Percentiles rank a stretch among this genome's conserved stretches.
phyloP scores from a whole-genome alignment of 2,329 filamentous ascomycete genomes.

The Sordariomycetes sp. region DNA sequence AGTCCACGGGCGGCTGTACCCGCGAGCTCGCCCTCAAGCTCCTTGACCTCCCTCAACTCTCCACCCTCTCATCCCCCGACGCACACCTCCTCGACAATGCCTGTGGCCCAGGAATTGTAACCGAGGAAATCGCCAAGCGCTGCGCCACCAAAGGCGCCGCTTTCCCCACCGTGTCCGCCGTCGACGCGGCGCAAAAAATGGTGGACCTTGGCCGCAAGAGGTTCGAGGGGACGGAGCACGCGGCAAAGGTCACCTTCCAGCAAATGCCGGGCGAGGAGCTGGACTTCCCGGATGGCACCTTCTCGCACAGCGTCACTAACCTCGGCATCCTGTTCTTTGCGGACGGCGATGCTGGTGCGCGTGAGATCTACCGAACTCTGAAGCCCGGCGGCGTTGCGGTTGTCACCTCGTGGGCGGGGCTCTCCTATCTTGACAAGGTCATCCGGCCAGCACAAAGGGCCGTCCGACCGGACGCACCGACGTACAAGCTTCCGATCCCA shows the following conservation, averaged over 20 bases:
- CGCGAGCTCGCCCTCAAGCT: conserved; percentile 8
- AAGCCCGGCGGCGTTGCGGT: conserved; percentile 19
- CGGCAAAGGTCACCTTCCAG: not conserved
- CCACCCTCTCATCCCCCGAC: not conserved
- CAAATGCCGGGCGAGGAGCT: conserved; percentile 13
- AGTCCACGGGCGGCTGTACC: conserved; percentile 8
- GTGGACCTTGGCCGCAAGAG: conserved; percentile 8
- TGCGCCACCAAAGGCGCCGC: not conserved
- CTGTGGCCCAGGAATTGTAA: conserved; percentile 13
- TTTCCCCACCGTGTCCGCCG: conserved; percentile 7
- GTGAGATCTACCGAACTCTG: conserved; percentile 22
- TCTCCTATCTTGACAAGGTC: conserved; percentile 9
- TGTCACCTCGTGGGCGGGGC: conserved; percentile 15
- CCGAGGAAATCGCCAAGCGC: conserved; percentile 9
- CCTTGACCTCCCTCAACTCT: conserved; percentile 1
- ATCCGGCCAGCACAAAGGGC: conserved; percentile 7
- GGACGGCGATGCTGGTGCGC: conserved; percentile 16
- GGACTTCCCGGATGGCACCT: conserved; percentile 14
- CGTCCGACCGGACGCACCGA: conserved; percentile 7
- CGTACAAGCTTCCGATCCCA: conserved; percentile 7
- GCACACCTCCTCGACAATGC: conserved; percentile 14
- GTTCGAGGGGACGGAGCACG: not conserved
- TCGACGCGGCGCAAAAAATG: conserved; percentile 11
- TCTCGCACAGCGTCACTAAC: conserved; percentile 23
- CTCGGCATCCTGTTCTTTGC: conserved; percentile 22